Evolutionary conservation across 2,329 filamentous ascomycete species (phyloP).

Genomic region (Aspergillus ochraceoroseus): DNA sequence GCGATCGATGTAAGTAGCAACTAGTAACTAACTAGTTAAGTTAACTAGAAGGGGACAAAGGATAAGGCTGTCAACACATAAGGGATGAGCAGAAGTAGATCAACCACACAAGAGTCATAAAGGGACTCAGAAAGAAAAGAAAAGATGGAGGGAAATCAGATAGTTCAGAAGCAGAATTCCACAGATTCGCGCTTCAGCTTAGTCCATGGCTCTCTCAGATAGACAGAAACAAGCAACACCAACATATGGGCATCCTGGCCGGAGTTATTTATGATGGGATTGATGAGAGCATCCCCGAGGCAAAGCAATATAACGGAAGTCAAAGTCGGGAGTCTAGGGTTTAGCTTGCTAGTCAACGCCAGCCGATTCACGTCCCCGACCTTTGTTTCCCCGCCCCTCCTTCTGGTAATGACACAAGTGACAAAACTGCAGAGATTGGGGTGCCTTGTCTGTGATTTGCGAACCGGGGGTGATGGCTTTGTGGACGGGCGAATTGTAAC

Average conservation of each 20-base stretch:
- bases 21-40: too few relatives aligned
- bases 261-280: slow-evolving; percentile 16
- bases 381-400: slow-evolving; percentile 3
- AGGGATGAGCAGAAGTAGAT: too few relatives aligned
- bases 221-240: neutral
- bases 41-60: too few relatives aligned
- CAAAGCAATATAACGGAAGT: slow-evolving; percentile 20
- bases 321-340: slow-evolving; percentile 24
- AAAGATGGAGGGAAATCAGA: neutral
- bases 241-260: neutral
- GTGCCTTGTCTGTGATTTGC: slow-evolving; percentile 5
- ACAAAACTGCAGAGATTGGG: too few relatives aligned
- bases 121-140: neutral
- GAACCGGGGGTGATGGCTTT: neutral
- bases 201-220: slow-evolving; percentile 5
- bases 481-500: neutral
- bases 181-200: neutral
- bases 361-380: slow-evolving; percentile 21
- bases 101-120: too few relatives aligned
- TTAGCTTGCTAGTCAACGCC: neutral
- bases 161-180: neutral
- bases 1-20: neutral
- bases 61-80: too few relatives aligned
- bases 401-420: too few relatives aligned
- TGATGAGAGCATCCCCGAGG: slow-evolving; percentile 21